phyloP scores from a whole-genome alignment of 2,329 filamentous ascomycete species.

The Elsinoe perseae region DNA sequence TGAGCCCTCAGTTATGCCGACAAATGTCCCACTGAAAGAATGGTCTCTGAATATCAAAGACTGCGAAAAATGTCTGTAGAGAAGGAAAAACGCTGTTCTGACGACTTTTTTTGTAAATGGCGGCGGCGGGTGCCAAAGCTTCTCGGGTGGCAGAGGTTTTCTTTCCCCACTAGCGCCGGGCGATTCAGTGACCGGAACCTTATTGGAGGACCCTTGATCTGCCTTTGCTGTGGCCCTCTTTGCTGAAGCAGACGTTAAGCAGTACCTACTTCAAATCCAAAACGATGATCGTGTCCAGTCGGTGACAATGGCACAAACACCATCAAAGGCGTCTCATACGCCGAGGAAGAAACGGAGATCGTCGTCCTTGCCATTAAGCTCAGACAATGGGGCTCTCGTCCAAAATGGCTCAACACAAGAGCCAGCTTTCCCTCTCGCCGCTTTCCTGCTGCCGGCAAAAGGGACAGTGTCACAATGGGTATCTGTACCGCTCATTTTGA shows the following conservation, averaged over 20 bases:
- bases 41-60: background rate
- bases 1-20: conserved; percentile 3
- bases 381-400: conserved; percentile 13
- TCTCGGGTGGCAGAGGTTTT: background rate
- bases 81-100: background rate
- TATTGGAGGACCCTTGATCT: conserved; percentile 2
- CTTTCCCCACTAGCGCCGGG: background rate
- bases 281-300: background rate
- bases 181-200: background rate
- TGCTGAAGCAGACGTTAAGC: background rate
- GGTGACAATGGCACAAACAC: conserved; percentile 17
- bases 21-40: conserved; percentile 2
- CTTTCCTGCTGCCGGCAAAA: conserved; percentile 90
- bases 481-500: conserved; percentile 75
- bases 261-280: background rate
- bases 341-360: conserved; percentile 37
- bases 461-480: conserved; percentile 86
- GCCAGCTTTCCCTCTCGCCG: conserved; percentile 80
- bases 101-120: conserved; percentile 4
- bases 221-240: background rate
- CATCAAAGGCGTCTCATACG: conserved; percentile 27
- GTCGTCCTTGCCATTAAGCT: background rate
- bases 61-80: background rate
- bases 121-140: conserved; percentile 3
- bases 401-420: background rate